Evolutionary conservation across 1,284 basidiomycete genomes (phyloP).

Genomic region (Boletus semigastroideus): DNA sequence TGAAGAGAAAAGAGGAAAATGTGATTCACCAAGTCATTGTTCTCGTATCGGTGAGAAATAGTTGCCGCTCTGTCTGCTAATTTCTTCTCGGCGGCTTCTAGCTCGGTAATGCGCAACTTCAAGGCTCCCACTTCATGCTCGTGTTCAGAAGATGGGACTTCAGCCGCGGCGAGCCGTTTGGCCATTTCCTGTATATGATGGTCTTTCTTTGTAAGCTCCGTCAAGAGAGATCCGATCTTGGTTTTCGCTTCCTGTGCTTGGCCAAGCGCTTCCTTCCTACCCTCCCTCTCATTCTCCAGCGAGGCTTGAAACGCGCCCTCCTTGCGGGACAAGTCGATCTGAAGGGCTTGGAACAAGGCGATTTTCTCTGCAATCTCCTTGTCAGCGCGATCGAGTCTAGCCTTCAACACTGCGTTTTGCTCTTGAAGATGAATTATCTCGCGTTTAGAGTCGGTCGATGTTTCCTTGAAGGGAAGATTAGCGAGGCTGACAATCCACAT

Average conservation of each 20-base stretch:
- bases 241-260: conserved; percentile 22
- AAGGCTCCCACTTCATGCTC: conserved; percentile 28
- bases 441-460: conserved; percentile 10
- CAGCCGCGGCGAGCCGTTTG: conserved; percentile 21
- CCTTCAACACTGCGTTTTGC: conserved; percentile 21
- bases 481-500: neutral
- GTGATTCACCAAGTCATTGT: conserved; percentile 41
- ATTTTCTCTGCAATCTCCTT: conserved; percentile 15
- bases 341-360: conserved; percentile 17
- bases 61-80: conserved; percentile 27
- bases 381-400: conserved; percentile 14
- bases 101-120: conserved; percentile 26
- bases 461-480: conserved; percentile 22
- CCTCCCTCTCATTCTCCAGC: conserved; percentile 24
- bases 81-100: conserved; percentile 30
- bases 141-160: conserved; percentile 20
- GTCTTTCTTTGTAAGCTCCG: conserved; percentile 25
- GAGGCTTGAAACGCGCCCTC: conserved; percentile 26
- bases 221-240: conserved; percentile 21
- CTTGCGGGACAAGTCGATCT: conserved; percentile 26
- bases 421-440: conserved; percentile 23
- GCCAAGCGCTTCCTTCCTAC: conserved; percentile 20
- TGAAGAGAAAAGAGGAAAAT: conserved; percentile 3
- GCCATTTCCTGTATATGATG: conserved; percentile 21
- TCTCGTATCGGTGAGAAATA: conserved; percentile 39